A percentile compares a stretch with the other conserved stretches of the same genome.
Evolutionary conservation across 179 eudicot species (phyloP).

Genomic region (Beta corolliflora): DNA sequence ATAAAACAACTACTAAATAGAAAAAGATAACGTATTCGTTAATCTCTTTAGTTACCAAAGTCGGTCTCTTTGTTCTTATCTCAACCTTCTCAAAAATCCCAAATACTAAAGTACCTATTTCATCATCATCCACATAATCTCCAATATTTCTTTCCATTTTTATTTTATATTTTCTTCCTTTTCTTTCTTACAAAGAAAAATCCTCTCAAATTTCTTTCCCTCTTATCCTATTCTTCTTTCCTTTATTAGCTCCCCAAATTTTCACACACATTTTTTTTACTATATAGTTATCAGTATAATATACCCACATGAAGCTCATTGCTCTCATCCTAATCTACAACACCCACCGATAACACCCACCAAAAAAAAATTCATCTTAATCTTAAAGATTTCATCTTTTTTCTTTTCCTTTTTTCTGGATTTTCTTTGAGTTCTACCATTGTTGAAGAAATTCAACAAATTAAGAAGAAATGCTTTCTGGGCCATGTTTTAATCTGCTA

Average conservation of each 20-base stretch:
- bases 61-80: conserved; percentile 37
- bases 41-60: conserved; percentile 11
- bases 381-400: background rate
- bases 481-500: conserved; percentile 30
- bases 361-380: conserved; percentile 10
- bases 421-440: background rate
- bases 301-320: conserved; percentile 31
- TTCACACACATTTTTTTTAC: background rate
- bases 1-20: background rate
- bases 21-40: conserved; percentile 24
- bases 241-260: conserved; percentile 8
- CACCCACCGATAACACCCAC: conserved; percentile 18
- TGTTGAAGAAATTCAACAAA: background rate
- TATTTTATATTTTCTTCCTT: background rate
- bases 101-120: background rate
- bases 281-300: background rate
- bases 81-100: background rate
- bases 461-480: conserved; percentile 24
- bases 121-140: conserved; percentile 23
- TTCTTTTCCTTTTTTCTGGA: background rate
- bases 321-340: conserved; percentile 32
- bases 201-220: background rate
- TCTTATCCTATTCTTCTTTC: conserved; percentile 33
- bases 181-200: no score
- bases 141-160: conserved; percentile 20